Conservation (phyloP, 352 stramenopile genomes). For the Phytophthora kernoviae region DNA sequence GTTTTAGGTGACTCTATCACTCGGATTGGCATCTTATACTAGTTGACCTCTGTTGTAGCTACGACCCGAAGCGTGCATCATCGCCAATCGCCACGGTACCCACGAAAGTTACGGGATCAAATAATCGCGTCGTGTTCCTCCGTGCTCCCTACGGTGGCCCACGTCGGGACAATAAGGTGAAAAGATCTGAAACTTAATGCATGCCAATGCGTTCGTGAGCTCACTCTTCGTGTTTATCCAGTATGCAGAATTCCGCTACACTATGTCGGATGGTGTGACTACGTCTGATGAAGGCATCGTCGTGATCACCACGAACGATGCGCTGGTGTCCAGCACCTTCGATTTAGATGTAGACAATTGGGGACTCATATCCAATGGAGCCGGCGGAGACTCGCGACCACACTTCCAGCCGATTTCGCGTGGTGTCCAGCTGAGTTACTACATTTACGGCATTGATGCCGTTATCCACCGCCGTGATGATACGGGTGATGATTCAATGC, state of each 20-base stretch:
- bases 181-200: neutral
- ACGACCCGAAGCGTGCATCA: conserved; percentile 82
- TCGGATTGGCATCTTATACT: too few species aligned
- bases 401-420: conserved; percentile 69
- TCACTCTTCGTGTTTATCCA: conserved; percentile 24
- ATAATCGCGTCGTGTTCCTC: conserved; percentile 87
- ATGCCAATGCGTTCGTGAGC: neutral
- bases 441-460: conserved; percentile 84
- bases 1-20: neutral
- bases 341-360: conserved; percentile 79
- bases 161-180: conserved; percentile 65
- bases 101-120: conserved; percentile 77
- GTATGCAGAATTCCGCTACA: conserved; percentile 90
- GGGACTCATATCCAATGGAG: conserved; percentile 75
- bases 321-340: conserved; percentile 87
- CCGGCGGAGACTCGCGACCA: conserved; percentile 11
- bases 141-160: conserved; percentile 65
- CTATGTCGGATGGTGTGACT: conserved; percentile 69
- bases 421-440: conserved; percentile 84
- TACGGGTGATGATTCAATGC: conserved; percentile 67
- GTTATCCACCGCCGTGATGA: conserved; percentile 71
- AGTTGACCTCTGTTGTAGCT: too few species aligned
- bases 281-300: conserved; percentile 76
- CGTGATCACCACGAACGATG: conserved; percentile 69
- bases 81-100: conserved; percentile 60